Base-by-base conservation (phyloP, 2,329 filamentous ascomycete genomes). In the Dothistroma pini region DNA sequence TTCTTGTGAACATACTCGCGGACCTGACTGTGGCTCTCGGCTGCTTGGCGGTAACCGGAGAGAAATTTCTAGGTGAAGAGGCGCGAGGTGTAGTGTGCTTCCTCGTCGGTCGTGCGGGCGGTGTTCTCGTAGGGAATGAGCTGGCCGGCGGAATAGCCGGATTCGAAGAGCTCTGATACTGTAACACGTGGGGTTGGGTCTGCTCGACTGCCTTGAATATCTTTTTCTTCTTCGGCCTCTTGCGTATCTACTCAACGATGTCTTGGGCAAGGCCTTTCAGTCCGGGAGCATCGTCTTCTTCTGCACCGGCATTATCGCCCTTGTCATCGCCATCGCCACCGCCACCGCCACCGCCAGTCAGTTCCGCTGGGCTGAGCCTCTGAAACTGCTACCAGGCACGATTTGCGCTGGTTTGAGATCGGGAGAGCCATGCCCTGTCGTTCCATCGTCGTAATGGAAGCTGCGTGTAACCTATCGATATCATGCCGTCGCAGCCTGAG, bases 1-100 rank as follows among this genome's bases (percentile, higher is more conserved):
- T 88, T 90, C 74, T 88, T 87, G 76, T 91, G 87, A 3, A 89
- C 90, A 83, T 89, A 93, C 75, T 91, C 87, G 55, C 91, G 87
- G 60, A 95, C 91, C 74, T 96, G 89, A 59, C 91, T 86, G 75
- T 96, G 91, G n/a, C 91, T 85, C 77, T 96, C 91, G n/a, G 91
- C 90, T 52, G 86, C 91, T 70, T 93, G 85, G 63, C 91, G 87
- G 75, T 93, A 96, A 71, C 96, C 91, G 63, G 83, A 81, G 56
- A 96, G 77, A 78, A 91, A 93, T 65, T 93, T 88, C 68, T 85
- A 86, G 75, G 91, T 89, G 79, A 91, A 85, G n/a, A 67, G 32
- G 5, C 58, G 57, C 31, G 60, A 54, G 57, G 93, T 81, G 71
- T 93, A 86, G 57, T 90, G 85, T 79, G 93, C 92, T 80, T 96